These are phyloP conservation scores for Amauroascus niger DNA, from an alignment of 2,329 filamentous ascomycete species.

Conservation along the genomic window DNA sequence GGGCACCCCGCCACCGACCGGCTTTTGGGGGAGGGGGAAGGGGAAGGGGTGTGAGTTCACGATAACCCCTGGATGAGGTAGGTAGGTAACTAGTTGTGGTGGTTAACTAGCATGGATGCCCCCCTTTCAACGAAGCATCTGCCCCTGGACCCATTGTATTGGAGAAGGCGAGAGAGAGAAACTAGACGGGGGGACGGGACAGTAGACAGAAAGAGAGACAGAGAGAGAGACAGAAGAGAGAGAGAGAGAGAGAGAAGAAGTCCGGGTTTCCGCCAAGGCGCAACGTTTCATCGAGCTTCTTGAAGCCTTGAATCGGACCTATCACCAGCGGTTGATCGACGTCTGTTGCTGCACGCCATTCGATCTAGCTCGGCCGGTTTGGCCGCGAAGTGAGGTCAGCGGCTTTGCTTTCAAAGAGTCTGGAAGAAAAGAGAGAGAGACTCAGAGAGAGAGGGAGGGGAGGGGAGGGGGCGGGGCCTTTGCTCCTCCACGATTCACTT, in stretches of 20 bases:
- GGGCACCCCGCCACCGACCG: no score
- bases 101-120: constrained; percentile 1
- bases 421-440: no score
- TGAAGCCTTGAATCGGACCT: not conserved
- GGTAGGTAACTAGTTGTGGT: no score
- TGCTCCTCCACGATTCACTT: no score
- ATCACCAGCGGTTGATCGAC: not conserved
- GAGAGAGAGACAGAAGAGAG: no score
- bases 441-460: no score
- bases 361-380: constrained; percentile 2
- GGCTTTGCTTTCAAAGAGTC: not conserved
- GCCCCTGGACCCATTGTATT: constrained; percentile 2
- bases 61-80: not conserved
- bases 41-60: not conserved
- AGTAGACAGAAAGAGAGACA: no score
- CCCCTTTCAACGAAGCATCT: not conserved
- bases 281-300: constrained; percentile 7
- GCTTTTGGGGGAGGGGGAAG: no score
- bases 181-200: not conserved
- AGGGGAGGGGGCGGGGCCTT: no score
- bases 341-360: not conserved
- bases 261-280: constrained; percentile 11
- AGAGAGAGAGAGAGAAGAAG: no score
- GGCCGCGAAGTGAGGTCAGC: not conserved
- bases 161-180: constrained; percentile 3